Evolutionary conservation across 495 filamentous ascomycete genomes (phyloP).

Genomic region (Melanomma pulvis-pyrius): DNA sequence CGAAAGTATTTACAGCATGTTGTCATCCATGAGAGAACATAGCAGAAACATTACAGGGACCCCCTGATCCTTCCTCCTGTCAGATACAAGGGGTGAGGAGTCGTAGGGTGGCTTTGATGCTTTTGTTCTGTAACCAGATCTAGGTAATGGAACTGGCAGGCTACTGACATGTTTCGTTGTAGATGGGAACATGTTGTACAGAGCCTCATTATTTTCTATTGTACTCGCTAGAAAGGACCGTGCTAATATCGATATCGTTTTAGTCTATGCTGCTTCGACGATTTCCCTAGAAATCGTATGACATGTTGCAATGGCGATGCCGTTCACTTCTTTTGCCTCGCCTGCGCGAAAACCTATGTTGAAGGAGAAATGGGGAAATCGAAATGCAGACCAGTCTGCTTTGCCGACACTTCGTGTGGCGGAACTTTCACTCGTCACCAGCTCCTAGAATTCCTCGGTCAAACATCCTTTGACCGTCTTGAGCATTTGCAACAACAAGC

Average conservation of each 20-base stretch:
- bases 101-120: too few relatives aligned
- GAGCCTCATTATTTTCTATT: not conserved
- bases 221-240: not conserved
- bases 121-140: not conserved
- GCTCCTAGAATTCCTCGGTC: constrained; percentile 60
- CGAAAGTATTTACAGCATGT: too few relatives aligned
- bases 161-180: too few relatives aligned
- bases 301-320: constrained; percentile 64
- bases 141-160: too few relatives aligned
- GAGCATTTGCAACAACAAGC: constrained; percentile 71
- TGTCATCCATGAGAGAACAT: too few relatives aligned
- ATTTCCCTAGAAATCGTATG: constrained; percentile 66
- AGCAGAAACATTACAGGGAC: too few relatives aligned
- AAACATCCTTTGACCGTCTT: constrained; percentile 59
- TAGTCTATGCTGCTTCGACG: constrained; percentile 64
- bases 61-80: too few relatives aligned
- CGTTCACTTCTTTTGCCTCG: constrained; percentile 69
- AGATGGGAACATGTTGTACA: too few relatives aligned
- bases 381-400: constrained; percentile 62
- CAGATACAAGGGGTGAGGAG: too few relatives aligned
- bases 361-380: constrained; percentile 66
- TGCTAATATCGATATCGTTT: not conserved
- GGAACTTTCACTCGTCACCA: constrained; percentile 55
- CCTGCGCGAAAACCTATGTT: constrained; percentile 66
- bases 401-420: constrained; percentile 56